Base-by-base conservation (phyloP, 2,329 filamentous ascomycete genomes). In the Cladophialophora chaetospira region DNA sequence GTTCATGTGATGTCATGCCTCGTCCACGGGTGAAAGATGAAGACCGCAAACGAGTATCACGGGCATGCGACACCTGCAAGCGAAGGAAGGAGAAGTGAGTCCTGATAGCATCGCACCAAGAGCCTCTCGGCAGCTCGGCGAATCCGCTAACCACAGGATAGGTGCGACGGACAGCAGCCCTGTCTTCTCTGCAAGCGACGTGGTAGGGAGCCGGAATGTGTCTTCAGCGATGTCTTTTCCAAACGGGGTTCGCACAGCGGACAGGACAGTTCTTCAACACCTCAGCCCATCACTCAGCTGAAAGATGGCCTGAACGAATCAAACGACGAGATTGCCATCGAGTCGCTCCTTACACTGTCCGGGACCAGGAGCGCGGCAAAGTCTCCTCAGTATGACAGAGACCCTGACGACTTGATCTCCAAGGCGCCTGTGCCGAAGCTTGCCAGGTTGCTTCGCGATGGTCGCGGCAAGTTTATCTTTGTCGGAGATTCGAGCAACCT, bases 401-500 rank as follows among this genome's bases (percentile, higher is more conserved):
- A 55, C 29, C 43, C 40, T n/a, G 53, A 63, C 25, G 54, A 56
- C 19, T 43, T 58, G 26, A 38, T 61, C n/a, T 62, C 63, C 2
- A 59, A 55, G 25, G 57, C 75, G 2, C 72, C 65, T 0, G 74
- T 77, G 4, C 75, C 75, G 8, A 67, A 75, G 10, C 72, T 76
- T 61, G 74, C 74, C 8, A 70, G 78, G 8, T 73, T 81, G 23
- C 70, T 81, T 8, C 77, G 77, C 21, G 79, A 81, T 61, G 77
- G 77, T 0, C 76, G 80, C 58, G 79, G 79, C 4, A 81, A 80
- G 53, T 75, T 79, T 47, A 80, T 82, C 64, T 82, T 80, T 61
- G 77, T 82, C 25, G 79, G 79, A 11, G 79, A 82, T 57, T 81
- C 77, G 33, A 79, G 78, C 29, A 79, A 78, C 45, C 67, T 81